These are phyloP conservation scores for Psilocybe mexicana DNA, from an alignment of 1,284 basidiomycete species.

Conservation along the genomic window DNA sequence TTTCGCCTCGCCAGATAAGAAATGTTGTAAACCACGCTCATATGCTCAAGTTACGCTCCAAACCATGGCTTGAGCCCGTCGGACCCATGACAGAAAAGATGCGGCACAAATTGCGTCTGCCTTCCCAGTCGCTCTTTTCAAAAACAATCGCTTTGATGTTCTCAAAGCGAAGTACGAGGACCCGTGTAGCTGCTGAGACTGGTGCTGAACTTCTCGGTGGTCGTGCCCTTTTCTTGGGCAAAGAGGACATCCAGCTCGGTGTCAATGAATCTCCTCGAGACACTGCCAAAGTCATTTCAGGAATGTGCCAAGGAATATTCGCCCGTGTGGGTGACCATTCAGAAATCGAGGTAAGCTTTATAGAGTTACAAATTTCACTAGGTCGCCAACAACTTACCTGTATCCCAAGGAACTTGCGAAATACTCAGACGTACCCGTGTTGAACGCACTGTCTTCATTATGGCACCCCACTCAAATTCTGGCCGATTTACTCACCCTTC, in stretches of 20 bases:
- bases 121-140: conserved; percentile 70
- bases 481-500: conserved; percentile 89
- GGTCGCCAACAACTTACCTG: too few species aligned
- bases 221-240: conserved; percentile 90
- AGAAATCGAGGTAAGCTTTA: conserved; percentile 80
- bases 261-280: conserved; percentile 92
- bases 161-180: conserved; percentile 91
- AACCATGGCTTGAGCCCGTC: conserved; percentile 58
- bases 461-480: conserved; percentile 98
- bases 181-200: conserved; percentile 88
- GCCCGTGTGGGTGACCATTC: conserved; percentile 91
- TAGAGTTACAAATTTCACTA: too few species aligned
- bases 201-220: conserved; percentile 79
- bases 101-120: conserved; percentile 49
- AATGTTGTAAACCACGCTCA: conserved; percentile 63
- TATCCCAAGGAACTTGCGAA: conserved; percentile 75
- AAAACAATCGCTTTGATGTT: conserved; percentile 91
- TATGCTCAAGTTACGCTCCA: conserved; percentile 59
- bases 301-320: conserved; percentile 97
- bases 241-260: conserved; percentile 92
- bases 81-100: conserved; percentile 14
- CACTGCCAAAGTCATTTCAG: conserved; percentile 85
- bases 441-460: conserved; percentile 93
- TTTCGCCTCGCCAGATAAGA: conserved; percentile 69
- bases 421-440: conserved; percentile 89